Evolutionary conservation across 371 early-diverging fungal species (phyloP).

Genomic region (Coemansia sp.): DNA sequence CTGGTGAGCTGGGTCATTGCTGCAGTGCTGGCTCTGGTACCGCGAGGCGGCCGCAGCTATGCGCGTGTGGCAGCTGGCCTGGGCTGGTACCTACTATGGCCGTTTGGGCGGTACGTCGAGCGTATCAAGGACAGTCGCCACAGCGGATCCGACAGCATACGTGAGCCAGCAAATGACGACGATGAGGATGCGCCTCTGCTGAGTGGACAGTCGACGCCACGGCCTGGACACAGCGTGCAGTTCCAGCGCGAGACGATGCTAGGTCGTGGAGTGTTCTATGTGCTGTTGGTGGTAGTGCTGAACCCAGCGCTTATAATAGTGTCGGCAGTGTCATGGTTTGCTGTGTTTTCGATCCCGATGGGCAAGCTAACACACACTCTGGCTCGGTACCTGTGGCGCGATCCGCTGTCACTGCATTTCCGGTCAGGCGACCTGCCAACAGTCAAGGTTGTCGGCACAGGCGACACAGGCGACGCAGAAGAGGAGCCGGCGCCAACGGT

Average conservation of each 20-base stretch:
- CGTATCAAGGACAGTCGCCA: conserved; percentile 48
- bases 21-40: conserved; percentile 50
- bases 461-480: conserved; percentile 12
- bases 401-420: conserved; percentile 78
- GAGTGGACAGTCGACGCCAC: conserved; percentile 10
- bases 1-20: conserved; percentile 59
- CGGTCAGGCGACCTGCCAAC: conserved; percentile 55
- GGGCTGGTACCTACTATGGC: conserved; percentile 83
- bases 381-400: conserved; percentile 66
- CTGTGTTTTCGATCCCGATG: conserved; percentile 90
- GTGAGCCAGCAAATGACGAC: not conserved
- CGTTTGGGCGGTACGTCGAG: conserved; percentile 90
- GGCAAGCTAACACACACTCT: conserved; percentile 82
- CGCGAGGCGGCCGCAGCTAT: conserved; percentile 56
- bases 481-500: conserved; percentile 54
- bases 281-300: conserved; percentile 43
- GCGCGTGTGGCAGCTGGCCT: conserved; percentile 61
- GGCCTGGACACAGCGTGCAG: conserved; percentile 7
- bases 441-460: conserved; percentile 12
- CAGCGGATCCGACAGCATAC: conserved; percentile 5
- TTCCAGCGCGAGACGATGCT: conserved; percentile 25
- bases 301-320: conserved; percentile 77
- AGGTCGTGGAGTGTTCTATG: conserved; percentile 45
- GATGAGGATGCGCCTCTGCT: conserved; percentile 38
- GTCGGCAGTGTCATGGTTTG: conserved; percentile 77